Conservation (phyloP, 768 basidiomycete species). For the Cystoderma amianthinum region DNA sequence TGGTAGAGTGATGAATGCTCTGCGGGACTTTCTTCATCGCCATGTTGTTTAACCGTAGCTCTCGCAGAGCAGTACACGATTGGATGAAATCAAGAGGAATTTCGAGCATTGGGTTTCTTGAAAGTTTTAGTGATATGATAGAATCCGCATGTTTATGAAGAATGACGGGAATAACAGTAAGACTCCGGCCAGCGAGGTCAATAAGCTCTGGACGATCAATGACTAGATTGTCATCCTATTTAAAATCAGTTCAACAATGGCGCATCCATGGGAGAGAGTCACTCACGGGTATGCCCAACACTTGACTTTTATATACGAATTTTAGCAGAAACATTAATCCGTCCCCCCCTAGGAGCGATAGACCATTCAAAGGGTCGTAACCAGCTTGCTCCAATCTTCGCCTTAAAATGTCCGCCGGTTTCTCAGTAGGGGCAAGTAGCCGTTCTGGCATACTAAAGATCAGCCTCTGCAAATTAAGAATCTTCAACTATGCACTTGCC, state of each 20-base stretch:
- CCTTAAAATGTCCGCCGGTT: conserved; percentile 78
- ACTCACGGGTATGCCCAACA: conserved; percentile 57
- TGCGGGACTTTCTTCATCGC: conserved; percentile 91
- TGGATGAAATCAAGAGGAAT: conserved; percentile 96
- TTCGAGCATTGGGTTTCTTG: conserved; percentile 92
- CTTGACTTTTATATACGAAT: conserved; percentile 82
- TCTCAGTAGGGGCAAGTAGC: conserved; percentile 73
- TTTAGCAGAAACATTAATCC: conserved; percentile 81
- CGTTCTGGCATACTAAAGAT: conserved; percentile 52
- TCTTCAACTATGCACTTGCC: conserved; percentile 43
- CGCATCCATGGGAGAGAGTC: not conserved
- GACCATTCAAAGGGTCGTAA: conserved; percentile 73
- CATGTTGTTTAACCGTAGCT: conserved; percentile 85
- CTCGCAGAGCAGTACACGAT: conserved; percentile 73
- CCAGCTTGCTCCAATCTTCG: conserved; percentile 85
- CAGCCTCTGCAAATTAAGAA: not conserved
- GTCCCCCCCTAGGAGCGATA: conserved; percentile 69
- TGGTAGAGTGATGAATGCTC: conserved; percentile 67
- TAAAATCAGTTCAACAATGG: not conserved
- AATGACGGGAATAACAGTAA: conserved; percentile 84
- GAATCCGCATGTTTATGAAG: conserved; percentile 79
- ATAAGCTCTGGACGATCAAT: conserved; percentile 67
- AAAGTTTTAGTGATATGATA: conserved; percentile 82
- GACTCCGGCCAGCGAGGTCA: conserved; percentile 73
- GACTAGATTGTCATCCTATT: conserved; percentile 63